Evolutionary conservation across 257 asterid genomes (phyloP).

Genomic region (Solanum stenotomum): DNA sequence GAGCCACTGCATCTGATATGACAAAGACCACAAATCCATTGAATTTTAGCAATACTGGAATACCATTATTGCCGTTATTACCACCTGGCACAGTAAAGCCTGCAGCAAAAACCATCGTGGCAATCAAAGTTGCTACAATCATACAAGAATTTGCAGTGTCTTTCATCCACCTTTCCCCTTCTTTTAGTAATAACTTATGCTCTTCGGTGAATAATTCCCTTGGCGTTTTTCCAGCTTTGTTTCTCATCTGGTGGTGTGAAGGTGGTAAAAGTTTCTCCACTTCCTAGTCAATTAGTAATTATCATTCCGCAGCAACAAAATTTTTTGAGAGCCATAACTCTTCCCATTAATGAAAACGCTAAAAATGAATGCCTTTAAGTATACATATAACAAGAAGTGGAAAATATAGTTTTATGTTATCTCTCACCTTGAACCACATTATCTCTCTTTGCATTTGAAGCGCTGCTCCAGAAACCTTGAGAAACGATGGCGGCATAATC

Average conservation of each 20-base stretch:
- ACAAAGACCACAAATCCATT: slow-evolving; percentile 10
- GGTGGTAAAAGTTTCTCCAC: slow-evolving; percentile 7
- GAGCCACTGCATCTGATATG: slow-evolving; percentile 7
- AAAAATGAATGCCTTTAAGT: background rate
- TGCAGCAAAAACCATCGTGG: slow-evolving; percentile 29
- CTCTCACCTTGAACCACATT: slow-evolving; percentile 25
- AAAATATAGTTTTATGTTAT: background rate
- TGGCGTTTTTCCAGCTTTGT: background rate
- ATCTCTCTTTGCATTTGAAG: slow-evolving; percentile 34
- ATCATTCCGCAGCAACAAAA: background rate
- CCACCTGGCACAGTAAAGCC: slow-evolving; percentile 34
- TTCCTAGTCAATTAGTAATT: background rate
- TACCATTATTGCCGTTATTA: background rate
- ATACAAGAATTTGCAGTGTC: slow-evolving; percentile 27
- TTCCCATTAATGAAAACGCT: background rate
- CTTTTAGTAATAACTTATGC: slow-evolving; percentile 11
- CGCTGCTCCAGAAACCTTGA: slow-evolving; percentile 23
- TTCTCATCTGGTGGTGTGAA: background rate
- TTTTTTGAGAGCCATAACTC: background rate
- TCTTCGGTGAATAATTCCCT: slow-evolving; percentile 8
- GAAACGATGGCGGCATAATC: background rate
- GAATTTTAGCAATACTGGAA: slow-evolving; percentile 7
- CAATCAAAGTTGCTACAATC: slow-evolving; percentile 24
- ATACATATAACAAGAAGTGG: background rate
- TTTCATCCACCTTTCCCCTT: slow-evolving; percentile 31